A percentile compares a stretch with the other conserved stretches of the same genome.
Conservation (phyloP, 129 eudicot species). For the Flaveria bidentis region DNA sequence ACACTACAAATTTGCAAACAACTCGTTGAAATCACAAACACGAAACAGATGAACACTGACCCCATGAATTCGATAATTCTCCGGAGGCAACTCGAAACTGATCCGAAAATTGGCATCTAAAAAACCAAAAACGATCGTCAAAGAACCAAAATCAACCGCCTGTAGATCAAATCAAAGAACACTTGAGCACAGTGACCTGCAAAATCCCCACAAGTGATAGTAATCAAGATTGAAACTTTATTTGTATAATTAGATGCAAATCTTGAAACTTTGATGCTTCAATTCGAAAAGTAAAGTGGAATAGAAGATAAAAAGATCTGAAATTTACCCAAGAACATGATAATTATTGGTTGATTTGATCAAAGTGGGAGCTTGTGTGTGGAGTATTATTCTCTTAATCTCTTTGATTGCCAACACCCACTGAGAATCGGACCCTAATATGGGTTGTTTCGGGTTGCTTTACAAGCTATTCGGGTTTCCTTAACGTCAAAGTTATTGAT, state of each 20-base stretch:
- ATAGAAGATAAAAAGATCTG: slow-evolving; percentile 27
- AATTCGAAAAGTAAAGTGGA: background rate
- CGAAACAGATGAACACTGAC: slow-evolving; percentile 36
- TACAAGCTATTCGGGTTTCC: slow-evolving; percentile 37
- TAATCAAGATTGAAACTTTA: background rate
- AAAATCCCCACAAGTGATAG: background rate
- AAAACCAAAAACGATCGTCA: slow-evolving; percentile 20
- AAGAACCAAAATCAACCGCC: slow-evolving; percentile 21
- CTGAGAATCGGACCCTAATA: slow-evolving; percentile 24
- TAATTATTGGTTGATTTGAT: slow-evolving; percentile 33
- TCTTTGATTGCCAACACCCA: slow-evolving; percentile 35
- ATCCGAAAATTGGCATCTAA: slow-evolving; percentile 46
- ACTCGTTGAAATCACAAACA: slow-evolving; percentile 11
- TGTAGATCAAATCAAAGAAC: slow-evolving; percentile 21
- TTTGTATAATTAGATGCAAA: slow-evolving; percentile 3
- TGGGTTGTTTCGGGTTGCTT: slow-evolving; percentile 37
- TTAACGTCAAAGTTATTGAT: slow-evolving; percentile 19
- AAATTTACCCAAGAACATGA: slow-evolving; percentile 40
- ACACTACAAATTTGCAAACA: background rate
- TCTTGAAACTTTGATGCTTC: background rate
- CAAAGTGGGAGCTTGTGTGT: slow-evolving; percentile 16
- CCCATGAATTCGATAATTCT: slow-evolving; percentile 38
- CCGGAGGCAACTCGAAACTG: slow-evolving; percentile 37
- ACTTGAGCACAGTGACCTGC: slow-evolving; percentile 32
- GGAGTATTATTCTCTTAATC: slow-evolving; percentile 31